Base-by-base conservation (phyloP, 2,329 filamentous ascomycete species). In the Calonectria pauciramosa region DNA sequence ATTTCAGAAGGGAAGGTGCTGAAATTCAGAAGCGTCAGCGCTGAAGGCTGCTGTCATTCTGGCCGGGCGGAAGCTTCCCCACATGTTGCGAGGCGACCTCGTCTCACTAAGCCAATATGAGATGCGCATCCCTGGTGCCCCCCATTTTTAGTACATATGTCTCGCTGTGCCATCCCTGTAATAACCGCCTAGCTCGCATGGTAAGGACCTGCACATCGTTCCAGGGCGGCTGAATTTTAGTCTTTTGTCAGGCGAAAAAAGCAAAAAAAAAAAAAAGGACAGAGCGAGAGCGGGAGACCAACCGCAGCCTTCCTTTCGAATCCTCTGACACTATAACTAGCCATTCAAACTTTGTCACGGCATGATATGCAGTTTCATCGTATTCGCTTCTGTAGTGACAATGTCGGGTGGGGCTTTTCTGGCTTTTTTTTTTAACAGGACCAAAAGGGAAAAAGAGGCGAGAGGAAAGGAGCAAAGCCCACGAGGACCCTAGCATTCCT, bases 31-130 rank as follows among this genome's bases (percentile, higher is more conserved):
- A 28, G 32, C 26, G 20, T 36, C 5, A 44, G 51, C 66, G 28
- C 60, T 49, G 60, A 60, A 60, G n/a, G 14, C 34, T 60, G n/a
- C 56, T 41, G 26, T 36, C 56, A 60, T 60, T 60, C 11, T 60
- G 18, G 56, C 34, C 56, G 56, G 56, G 56, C 56, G 56, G 34
- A 60, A 36, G 34, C 34, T 10, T 60, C 36, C 11, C 56, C 56
- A 60, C 56, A 38, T 60, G 2, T 41, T 11, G n/a, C 36, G 26
- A 36, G 56, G 56, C 34, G 56, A 60, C 38, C 34, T 41, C 23
- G 9, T 41, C 14, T 32, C 34, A 11, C 56, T 60, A 60, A 60
- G 2, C 56, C 56, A 38, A 60, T n/a, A 60, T 34, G 34, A 28
- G 34, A 26, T 26, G 32, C 34, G 3, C 8, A 16, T 14, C 56